Evolutionary conservation across 805 yeast species (phyloP), one percentile per base, ranked within the genome.

Genomic region (Candida gorgasii): DNA sequence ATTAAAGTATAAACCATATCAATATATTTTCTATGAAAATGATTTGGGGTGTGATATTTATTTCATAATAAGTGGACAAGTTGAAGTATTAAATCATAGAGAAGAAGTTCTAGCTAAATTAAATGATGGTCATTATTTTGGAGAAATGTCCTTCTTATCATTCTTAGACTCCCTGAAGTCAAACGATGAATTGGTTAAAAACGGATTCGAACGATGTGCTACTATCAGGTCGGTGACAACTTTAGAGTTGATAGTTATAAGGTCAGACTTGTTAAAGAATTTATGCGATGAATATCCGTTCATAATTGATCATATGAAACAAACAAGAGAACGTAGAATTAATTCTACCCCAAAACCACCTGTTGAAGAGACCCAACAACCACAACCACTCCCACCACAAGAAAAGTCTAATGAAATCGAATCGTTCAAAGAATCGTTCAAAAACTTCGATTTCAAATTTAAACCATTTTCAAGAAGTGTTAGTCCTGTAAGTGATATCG

Each of bases 111-210:
- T 80, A 28, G 89, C 86, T 3, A 69, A 87, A 44, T 62, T 86
- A 18, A 73, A 78, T 2, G 61, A 78, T 12, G 87, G 86, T 15
- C 74, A 80, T 24, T 84, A 82, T 60, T 84, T 85, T 62, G 93
- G 93, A 16, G 92, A 84, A 58, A 81, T 84, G 82, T 77, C 87
- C 0, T 85, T 84, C 51, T 60, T 85, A 31, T 65, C 78, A 3
- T 70, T 72, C 9, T 52, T 80, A 15, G 60, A 67, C 9, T 31
- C 35, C 8, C 15, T 15, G 15, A 18, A 23, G 8, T 15, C 17
- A 12, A 31, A 31, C 18, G 35, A 31, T 18, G 35, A 31, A 31
- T 31, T 31, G n/a, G 24, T 18, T 11, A 31, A 31, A 18, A 6
- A 14, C 6, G 17, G 14, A 3, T 37, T 36, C 17, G 46, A 34